A percentile compares a stretch with the other conserved stretches of the same genome.
Evolutionary conservation across 441 rosid genomes (phyloP).

Genomic region (Erysimum pusillum): DNA sequence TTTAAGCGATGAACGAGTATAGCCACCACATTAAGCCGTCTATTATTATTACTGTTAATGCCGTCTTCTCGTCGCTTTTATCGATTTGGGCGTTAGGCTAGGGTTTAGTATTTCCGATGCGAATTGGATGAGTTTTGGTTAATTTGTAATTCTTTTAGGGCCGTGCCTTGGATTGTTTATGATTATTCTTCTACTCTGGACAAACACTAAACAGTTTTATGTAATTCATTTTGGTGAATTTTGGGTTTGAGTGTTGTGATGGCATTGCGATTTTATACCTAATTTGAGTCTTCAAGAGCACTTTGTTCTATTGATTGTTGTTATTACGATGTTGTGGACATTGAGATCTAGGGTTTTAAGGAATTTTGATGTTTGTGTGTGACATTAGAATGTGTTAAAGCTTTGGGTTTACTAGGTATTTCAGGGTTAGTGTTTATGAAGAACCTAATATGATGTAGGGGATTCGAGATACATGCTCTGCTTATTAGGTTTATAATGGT

Average conservation of each 20-base stretch:
- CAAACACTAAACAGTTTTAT: not conserved
- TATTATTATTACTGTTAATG: slow-evolving; percentile 10
- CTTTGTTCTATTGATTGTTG: slow-evolving; percentile 14
- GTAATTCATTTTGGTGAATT: too few relatives aligned
- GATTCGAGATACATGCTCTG: not conserved
- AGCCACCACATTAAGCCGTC: slow-evolving; percentile 2
- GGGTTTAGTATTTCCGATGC: slow-evolving; percentile 8
- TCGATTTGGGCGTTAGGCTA: slow-evolving; percentile 11
- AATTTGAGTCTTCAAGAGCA: slow-evolving; percentile 1
- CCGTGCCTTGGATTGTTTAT: slow-evolving; percentile 8
- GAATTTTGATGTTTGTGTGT: slow-evolving; percentile 12
- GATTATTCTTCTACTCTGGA: not conserved
- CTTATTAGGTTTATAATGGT: not conserved
- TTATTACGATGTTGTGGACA: slow-evolving; percentile 3
- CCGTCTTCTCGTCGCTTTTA: slow-evolving; percentile 2
- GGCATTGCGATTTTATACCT: too few relatives aligned
- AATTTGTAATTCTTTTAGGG: not conserved
- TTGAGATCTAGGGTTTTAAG: slow-evolving; percentile 7
- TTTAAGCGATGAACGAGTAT: not conserved
- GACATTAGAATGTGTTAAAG: too few relatives aligned
- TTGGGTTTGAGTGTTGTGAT: too few relatives aligned
- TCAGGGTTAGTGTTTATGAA: not conserved
- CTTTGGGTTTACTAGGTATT: too few relatives aligned
- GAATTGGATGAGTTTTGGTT: slow-evolving; percentile 2
- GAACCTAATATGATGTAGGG: slow-evolving; percentile 11